Conservation (phyloP, 164 flowering plant genomes). For the Aristolochia contorta region DNA sequence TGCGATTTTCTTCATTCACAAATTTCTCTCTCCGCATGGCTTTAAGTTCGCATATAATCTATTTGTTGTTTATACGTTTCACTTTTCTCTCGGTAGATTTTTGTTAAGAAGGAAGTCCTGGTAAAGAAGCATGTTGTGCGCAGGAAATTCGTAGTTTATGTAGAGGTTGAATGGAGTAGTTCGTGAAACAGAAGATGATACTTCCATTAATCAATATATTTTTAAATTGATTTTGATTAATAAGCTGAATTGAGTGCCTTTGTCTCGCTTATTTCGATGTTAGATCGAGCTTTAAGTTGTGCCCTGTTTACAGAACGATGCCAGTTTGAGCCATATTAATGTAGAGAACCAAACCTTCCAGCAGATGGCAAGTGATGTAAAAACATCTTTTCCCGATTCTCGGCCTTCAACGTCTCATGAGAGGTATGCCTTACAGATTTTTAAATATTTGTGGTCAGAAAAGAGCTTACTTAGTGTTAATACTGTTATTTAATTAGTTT, state of each 20-base stretch:
- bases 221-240: too few relatives aligned
- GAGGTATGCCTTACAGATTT: neutral
- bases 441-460: conserved; percentile 9
- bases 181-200: too few relatives aligned
- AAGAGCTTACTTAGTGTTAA: neutral
- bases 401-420: neutral
- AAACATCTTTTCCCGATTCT: neutral
- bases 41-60: neutral
- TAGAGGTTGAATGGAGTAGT: neutral
- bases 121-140: neutral
- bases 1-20: neutral
- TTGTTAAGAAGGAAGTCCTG: too few relatives aligned
- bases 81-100: neutral
- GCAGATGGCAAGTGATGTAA: conserved; percentile 1
- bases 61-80: neutral
- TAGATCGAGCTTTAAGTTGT: neutral
- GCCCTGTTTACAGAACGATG: neutral
- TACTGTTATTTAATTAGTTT: conserved; percentile 1
- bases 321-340: neutral
- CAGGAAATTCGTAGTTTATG: neutral
- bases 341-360: neutral
- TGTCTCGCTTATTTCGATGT: neutral
- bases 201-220: too few relatives aligned
- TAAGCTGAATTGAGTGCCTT: too few relatives aligned
- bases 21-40: neutral